Evolutionary conservation across 2,329 filamentous ascomycete genomes (phyloP), one percentile per base, ranked within the genome.

Genomic region (Fusarium xylarioides): DNA sequence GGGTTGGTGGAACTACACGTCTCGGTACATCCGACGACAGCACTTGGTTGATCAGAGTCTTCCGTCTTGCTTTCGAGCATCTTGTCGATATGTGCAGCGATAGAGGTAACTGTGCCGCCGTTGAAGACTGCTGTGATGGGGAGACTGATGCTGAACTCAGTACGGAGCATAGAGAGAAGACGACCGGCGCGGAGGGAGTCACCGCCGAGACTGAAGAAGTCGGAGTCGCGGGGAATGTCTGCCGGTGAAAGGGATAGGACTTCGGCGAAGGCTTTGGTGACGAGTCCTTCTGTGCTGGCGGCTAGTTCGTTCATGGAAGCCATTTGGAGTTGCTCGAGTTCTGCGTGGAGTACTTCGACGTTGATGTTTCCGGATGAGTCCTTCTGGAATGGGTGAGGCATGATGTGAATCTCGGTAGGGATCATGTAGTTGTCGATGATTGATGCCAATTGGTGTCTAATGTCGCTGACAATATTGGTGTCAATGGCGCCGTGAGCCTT

Each of bases 91-190:
- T 44, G 37, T 0, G 23, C 9, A 0, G 64, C 64, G 2, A 67
- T 65, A 1, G 44, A 38, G 1, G 26, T 23, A 2, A 61, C 28
- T 2, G 63, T 67, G 0, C 64, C 64, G 1, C 40, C 63, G 3
- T 67, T 67, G 4, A 67, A 67, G 3, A 67, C 18, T 18, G 47
- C 15, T 4, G 64, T 67, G 21, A 67, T 67, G 7, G 64, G 64
- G 0, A 67, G 40, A 1, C 35, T 37, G 5, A 67, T 32, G 9
- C 16, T 52, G 38, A 67, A 67, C 34, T 67, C 38, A 7, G 7
- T 21, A 1, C 63, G 64, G 0, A 67, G 23, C 2, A 54, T 28
- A 0, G 64, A 65, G 0, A 67, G 34, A 5, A 67, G 44, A 8
- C 64, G 64, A 0, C 64, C 63, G 5, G 63, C 63, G 0, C 63